phyloP scores from a whole-genome alignment of 345 rosid genomes.

The Gossypium herbaceum region DNA sequence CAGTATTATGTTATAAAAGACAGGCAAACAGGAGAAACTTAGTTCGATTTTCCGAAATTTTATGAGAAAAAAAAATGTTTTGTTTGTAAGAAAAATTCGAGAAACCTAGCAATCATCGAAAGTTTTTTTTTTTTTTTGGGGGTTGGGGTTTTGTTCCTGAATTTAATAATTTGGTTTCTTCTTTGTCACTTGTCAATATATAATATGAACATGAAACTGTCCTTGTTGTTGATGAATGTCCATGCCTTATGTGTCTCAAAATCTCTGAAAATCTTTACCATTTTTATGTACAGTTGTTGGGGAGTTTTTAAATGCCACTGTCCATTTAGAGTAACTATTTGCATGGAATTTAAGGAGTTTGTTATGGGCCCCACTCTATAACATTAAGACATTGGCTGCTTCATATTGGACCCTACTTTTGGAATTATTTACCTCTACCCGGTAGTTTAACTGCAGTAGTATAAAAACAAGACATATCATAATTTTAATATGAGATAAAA shows the following conservation, averaged over 20 bases:
- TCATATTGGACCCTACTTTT: too few relatives aligned
- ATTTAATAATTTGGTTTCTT: not conserved
- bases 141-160: not conserved
- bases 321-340: conserved; percentile 6
- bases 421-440: too few relatives aligned
- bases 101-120: conserved; percentile 10
- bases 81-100: conserved; percentile 15
- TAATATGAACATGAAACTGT: conserved; percentile 8
- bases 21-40: not conserved
- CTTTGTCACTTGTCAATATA: not conserved
- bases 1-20: too few relatives aligned
- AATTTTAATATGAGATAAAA: too few relatives aligned
- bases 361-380: conserved; percentile 18
- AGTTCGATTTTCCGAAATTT: conserved; percentile 35
- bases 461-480: too few relatives aligned
- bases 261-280: conserved; percentile 30
- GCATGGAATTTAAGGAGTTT: conserved; percentile 25
- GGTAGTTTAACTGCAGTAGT: accelerated
- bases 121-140: not conserved
- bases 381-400: too few relatives aligned
- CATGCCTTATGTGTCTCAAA: conserved; percentile 17
- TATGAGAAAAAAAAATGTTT: conserved; percentile 12
- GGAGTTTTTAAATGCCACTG: conserved; percentile 11
- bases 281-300: conserved; percentile 18
- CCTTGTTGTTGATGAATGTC: not conserved